phyloP scores from a whole-genome alignment of 176 grass and related monocot genomes.

The Puya raimondii region DNA sequence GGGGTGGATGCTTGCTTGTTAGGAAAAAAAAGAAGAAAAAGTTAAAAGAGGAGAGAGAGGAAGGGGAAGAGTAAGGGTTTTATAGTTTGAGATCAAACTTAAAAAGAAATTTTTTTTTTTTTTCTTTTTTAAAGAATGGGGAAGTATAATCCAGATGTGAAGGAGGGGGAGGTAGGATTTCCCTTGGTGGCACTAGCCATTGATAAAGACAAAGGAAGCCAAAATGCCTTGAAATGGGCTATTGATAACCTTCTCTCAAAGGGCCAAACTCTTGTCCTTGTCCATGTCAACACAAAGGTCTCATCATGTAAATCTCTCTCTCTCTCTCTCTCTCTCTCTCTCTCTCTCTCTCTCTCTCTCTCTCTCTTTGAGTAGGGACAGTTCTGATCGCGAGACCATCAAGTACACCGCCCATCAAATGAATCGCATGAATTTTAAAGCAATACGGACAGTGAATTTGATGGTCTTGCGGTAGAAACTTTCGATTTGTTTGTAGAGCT shows the following conservation, averaged over 20 bases:
- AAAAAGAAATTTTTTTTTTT: neutral
- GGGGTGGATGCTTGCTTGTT: neutral
- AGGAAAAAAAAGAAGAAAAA: neutral
- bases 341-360: neutral
- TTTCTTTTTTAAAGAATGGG: conserved; percentile 24
- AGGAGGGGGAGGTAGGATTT: conserved; percentile 19
- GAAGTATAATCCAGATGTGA: conserved; percentile 36
- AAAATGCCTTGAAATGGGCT: conserved; percentile 74
- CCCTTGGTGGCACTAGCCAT: conserved; percentile 77
- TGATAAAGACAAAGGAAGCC: conserved; percentile 80
- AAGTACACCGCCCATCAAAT: too few relatives aligned
- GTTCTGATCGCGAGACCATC: too few relatives aligned
- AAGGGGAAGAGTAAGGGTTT: neutral
- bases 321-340: neutral
- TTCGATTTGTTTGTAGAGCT: too few relatives aligned
- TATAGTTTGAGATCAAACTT: neutral
- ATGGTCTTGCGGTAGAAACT: too few relatives aligned
- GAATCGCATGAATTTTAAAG: too few relatives aligned
- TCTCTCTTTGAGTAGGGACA: neutral
- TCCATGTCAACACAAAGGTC: conserved; percentile 68
- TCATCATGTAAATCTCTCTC: conserved; percentile 32
- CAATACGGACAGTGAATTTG: too few relatives aligned
- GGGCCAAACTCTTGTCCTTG: conserved; percentile 67
- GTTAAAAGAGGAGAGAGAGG: neutral
- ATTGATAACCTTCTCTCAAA: conserved; percentile 44